These are phyloP conservation scores for Takashimella koratensis DNA, from an alignment of 1,284 basidiomycete genomes.

Conservation along the genomic window DNA sequence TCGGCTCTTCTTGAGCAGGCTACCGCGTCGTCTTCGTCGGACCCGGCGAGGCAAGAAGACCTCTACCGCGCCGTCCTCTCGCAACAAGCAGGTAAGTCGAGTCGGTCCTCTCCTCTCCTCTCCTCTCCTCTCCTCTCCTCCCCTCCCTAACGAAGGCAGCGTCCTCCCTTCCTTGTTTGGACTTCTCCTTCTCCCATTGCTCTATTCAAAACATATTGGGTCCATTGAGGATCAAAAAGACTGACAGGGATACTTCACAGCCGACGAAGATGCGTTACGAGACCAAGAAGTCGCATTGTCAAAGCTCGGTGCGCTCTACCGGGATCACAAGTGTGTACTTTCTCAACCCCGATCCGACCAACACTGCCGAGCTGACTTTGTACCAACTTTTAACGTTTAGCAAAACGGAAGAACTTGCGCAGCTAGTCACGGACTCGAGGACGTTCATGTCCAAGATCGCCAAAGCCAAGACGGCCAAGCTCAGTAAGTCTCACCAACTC, in stretches of 20 bases:
- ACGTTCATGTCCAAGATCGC: constrained; percentile 91
- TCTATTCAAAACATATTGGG: too few relatives aligned
- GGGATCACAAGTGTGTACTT: constrained; percentile 73
- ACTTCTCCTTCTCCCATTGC: too few relatives aligned
- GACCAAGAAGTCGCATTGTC: constrained; percentile 84
- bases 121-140: too few relatives aligned
- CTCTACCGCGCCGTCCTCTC: constrained; percentile 36
- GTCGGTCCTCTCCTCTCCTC: too few relatives aligned
- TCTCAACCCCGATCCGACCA: background rate
- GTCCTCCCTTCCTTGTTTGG: too few relatives aligned
- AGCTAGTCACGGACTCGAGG: constrained; percentile 80
- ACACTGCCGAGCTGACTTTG: constrained; percentile 1
- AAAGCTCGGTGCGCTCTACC: constrained; percentile 81
- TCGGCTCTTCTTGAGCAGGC: constrained; percentile 30
- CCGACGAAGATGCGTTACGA: constrained; percentile 60
- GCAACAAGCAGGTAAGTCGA: constrained; percentile 34
- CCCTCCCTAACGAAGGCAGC: too few relatives aligned
- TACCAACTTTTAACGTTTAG: constrained; percentile 48
- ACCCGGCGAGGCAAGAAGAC: constrained; percentile 38
- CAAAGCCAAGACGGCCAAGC: constrained; percentile 97
- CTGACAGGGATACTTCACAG: too few relatives aligned
- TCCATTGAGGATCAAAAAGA: too few relatives aligned
- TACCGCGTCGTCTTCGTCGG: constrained; percentile 20
- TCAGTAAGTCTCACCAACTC: constrained; percentile 67
- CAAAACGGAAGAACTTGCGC: constrained; percentile 78